A percentile compares a stretch with the other conserved stretches of the same genome.
Evolutionary conservation across 257 asterid species (phyloP).

Genomic region (Penstemon davidsonii): DNA sequence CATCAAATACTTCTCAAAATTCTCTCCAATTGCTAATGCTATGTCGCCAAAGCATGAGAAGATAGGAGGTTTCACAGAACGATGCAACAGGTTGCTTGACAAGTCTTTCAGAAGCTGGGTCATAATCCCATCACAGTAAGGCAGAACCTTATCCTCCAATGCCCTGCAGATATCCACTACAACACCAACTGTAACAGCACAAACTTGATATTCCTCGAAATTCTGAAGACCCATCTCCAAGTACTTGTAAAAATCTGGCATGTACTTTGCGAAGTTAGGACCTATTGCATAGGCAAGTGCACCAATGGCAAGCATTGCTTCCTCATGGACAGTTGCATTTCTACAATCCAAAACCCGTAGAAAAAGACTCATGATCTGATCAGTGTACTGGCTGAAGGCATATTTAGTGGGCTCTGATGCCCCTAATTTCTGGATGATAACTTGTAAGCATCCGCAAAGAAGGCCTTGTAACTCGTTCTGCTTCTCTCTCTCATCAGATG

Average conservation of each 20-base stretch:
- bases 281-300: conserved; percentile 82
- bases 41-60: conserved; percentile 91
- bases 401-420: conserved; percentile 59
- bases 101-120: conserved; percentile 75
- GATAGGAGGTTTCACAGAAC: conserved; percentile 87
- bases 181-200: conserved; percentile 88
- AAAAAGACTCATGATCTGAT: conserved; percentile 77
- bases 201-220: conserved; percentile 88
- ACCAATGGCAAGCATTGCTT: conserved; percentile 93
- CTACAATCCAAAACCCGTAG: conserved; percentile 77
- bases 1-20: conserved; percentile 77
- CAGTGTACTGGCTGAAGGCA: conserved; percentile 72
- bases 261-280: conserved; percentile 65
- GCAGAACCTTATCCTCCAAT: conserved; percentile 69
- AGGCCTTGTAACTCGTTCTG: conserved; percentile 79
- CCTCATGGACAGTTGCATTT: conserved; percentile 89
- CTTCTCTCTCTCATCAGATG: conserved; percentile 78
- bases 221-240: conserved; percentile 92
- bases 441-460: conserved; percentile 84
- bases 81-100: conserved; percentile 77
- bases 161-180: conserved; percentile 93
- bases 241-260: conserved; percentile 82
- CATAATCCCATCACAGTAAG: conserved; percentile 86
- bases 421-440: conserved; percentile 74
- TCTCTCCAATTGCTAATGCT: conserved; percentile 79